phyloP scores from a whole-genome alignment of 2,329 filamentous ascomycete species.

The Onygenales sp. region DNA sequence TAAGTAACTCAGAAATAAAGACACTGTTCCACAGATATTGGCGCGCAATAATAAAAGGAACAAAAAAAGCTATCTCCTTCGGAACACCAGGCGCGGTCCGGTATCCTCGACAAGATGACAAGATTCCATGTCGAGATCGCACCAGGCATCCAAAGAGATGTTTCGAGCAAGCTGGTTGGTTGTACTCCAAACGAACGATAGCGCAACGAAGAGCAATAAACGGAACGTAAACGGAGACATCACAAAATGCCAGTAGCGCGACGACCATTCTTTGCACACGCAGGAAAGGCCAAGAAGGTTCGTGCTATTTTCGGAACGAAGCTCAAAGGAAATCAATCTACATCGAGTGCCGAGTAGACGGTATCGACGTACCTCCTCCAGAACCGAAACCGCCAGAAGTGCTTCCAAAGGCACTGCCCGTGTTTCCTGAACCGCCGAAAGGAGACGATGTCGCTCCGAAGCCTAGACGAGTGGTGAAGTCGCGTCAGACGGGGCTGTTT shows the following conservation, averaged over 20 bases:
- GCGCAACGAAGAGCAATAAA: too few relatives aligned
- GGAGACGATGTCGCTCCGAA: slow-evolving; percentile 28
- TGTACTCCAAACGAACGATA: neutral
- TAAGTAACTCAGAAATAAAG: neutral
- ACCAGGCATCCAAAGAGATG: neutral
- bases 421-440: slow-evolving; percentile 25
- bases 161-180: neutral
- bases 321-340: neutral
- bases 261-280: neutral
- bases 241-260: neutral
- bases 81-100: neutral
- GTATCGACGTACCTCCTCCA: slow-evolving; percentile 18
- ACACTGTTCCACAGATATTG: neutral
- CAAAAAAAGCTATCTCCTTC: neutral
- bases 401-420: slow-evolving; percentile 15
- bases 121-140: neutral
- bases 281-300: neutral
- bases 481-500: slow-evolving; percentile 8
- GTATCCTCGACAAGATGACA: neutral
- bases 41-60: neutral
- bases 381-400: slow-evolving; percentile 17
- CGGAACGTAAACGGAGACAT: too few relatives aligned
- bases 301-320: neutral
- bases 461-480: slow-evolving; percentile 17
- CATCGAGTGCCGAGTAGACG: neutral